phyloP scores from a whole-genome alignment of 2,329 filamentous ascomycete genomes.

The Fusarium guadeloupense region DNA sequence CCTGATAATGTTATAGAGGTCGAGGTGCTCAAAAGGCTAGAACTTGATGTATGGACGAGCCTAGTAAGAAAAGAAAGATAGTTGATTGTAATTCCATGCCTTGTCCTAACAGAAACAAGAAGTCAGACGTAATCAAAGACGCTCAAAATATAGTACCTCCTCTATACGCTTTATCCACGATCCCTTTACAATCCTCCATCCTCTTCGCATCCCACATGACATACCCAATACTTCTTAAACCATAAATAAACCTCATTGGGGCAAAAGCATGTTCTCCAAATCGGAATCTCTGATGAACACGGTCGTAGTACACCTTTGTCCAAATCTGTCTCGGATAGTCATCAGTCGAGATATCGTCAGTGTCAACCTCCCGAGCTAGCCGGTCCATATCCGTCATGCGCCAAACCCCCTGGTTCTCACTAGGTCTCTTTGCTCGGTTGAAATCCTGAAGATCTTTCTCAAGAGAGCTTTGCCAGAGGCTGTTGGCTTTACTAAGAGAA shows the following conservation, averaged over 20 bases:
- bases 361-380: slow-evolving; percentile 27
- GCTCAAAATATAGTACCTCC: slow-evolving; percentile 29
- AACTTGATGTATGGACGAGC: too few relatives aligned
- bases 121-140: too few relatives aligned
- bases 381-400: slow-evolving; percentile 28
- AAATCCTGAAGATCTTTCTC: slow-evolving; percentile 31
- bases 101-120: too few relatives aligned
- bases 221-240: slow-evolving; percentile 32
- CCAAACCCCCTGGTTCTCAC: slow-evolving; percentile 13
- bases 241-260: slow-evolving; percentile 33
- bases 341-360: slow-evolving; percentile 22
- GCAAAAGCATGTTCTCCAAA: slow-evolving; percentile 27
- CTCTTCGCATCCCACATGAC: slow-evolving; percentile 36
- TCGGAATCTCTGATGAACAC: slow-evolving; percentile 21
- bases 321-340: slow-evolving; percentile 31
- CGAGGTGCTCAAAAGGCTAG: too few relatives aligned
- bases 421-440: slow-evolving; percentile 13
- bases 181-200: slow-evolving; percentile 28
- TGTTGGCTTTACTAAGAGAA: slow-evolving; percentile 8
- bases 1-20: too few relatives aligned
- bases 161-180: slow-evolving; percentile 29
- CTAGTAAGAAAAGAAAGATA: too few relatives aligned
- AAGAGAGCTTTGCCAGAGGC: slow-evolving; percentile 17
- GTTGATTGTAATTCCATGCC: too few relatives aligned
- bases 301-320: slow-evolving; percentile 31